Evolutionary conservation across 2,329 filamentous ascomycete genomes (phyloP).

Genomic region (Colletotrichum tabaci): DNA sequence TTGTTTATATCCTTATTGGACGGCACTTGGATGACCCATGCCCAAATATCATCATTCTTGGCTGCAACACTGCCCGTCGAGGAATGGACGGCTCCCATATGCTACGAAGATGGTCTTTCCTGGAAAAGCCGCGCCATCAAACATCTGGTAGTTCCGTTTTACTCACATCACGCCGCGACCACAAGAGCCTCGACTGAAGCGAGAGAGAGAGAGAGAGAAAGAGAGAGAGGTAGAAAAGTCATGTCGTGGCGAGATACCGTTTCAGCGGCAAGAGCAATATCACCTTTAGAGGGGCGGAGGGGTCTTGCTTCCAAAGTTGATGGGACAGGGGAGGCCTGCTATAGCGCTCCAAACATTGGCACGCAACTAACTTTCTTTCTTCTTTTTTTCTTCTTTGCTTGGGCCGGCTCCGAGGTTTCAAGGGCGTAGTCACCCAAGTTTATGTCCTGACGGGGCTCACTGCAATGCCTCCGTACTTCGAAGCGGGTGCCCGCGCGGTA

Average conservation of each 20-base stretch:
- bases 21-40: background rate
- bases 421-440: constrained; percentile 22
- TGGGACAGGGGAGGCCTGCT: constrained; percentile 33
- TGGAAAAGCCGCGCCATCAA: constrained; percentile 12
- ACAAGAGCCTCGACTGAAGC: constrained; percentile 30
- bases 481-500: constrained; percentile 16
- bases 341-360: constrained; percentile 11
- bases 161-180: constrained; percentile 28
- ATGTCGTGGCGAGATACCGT: constrained; percentile 28
- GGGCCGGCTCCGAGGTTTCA: background rate
- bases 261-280: constrained; percentile 29
- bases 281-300: background rate
- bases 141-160: constrained; percentile 15
- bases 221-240: background rate
- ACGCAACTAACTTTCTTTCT: background rate
- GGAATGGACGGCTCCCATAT: background rate
- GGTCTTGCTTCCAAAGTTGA: constrained; percentile 6
- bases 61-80: constrained; percentile 28
- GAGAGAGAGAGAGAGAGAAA: too few relatives aligned
- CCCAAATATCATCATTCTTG: constrained; percentile 3
- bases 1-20: constrained; percentile 20
- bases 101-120: constrained; percentile 14
- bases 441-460: constrained; percentile 6
- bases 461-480: constrained; percentile 25
- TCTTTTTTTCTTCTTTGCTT: too few relatives aligned